Percentiles rank a stretch among this genome's conserved stretches.
Conservation (phyloP, 305 asterid genomes). For the Solanum hybrid region DNA sequence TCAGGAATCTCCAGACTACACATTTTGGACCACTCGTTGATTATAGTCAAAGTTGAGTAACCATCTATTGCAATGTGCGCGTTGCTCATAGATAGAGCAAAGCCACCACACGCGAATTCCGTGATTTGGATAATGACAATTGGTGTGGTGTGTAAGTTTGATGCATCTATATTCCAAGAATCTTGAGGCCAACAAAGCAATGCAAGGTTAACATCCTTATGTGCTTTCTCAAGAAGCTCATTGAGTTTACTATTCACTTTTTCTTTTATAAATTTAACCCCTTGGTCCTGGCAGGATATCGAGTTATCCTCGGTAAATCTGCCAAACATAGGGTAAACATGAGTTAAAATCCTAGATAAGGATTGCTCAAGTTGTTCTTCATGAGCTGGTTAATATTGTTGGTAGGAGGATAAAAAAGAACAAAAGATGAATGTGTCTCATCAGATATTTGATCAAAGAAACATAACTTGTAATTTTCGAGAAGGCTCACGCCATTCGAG, state of each 20-base stretch:
- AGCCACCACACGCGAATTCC: neutral
- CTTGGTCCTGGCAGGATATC: conserved; percentile 6
- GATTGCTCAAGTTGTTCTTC: neutral
- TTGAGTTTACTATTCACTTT: neutral
- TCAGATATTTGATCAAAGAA: conserved; percentile 11
- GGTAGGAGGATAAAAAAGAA: neutral
- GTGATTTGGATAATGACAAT: neutral
- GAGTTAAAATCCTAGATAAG: too few species aligned
- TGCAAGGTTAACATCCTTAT: neutral
- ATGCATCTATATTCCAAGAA: neutral
- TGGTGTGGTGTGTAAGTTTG: neutral
- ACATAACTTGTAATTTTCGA: neutral
- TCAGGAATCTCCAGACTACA: neutral
- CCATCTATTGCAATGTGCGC: neutral
- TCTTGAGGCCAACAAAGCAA: neutral
- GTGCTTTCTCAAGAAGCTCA: neutral
- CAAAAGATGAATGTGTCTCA: neutral
- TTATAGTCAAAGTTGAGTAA: neutral
- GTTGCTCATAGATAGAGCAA: neutral
- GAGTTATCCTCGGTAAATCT: neutral
- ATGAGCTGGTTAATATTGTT: neutral
- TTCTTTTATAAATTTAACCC: neutral
- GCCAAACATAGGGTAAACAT: too few species aligned
- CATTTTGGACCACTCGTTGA: neutral
- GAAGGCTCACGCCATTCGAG: neutral